phyloP scores from a whole-genome alignment of 1,139 yeast genomes.

The Candida sanyaensis region DNA sequence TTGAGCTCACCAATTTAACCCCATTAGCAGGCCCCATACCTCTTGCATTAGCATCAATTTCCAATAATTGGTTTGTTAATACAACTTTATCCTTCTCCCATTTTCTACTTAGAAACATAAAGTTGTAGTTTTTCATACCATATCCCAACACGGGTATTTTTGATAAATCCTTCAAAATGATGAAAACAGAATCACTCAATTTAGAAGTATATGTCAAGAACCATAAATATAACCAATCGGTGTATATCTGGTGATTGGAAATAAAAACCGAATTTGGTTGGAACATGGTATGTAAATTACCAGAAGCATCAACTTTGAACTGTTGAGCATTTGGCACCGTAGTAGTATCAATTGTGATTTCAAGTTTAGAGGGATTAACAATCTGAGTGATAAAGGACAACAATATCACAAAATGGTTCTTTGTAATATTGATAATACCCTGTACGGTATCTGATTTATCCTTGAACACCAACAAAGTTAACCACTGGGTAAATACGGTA shows the following conservation, averaged over 20 bases:
- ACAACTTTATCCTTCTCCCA: constrained; percentile 76
- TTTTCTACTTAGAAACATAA: constrained; percentile 78
- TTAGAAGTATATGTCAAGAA: constrained; percentile 73
- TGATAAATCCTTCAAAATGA: constrained; percentile 76
- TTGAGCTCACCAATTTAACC: constrained; percentile 32
- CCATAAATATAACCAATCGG: constrained; percentile 96
- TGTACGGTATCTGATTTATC: constrained; percentile 29
- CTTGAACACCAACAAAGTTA: constrained; percentile 31
- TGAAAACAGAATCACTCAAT: constrained; percentile 65
- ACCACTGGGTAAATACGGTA: constrained; percentile 42
- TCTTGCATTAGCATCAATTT: constrained; percentile 55
- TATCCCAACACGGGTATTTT: constrained; percentile 78
- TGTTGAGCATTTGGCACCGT: constrained; percentile 20
- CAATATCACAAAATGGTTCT: constrained; percentile 50
- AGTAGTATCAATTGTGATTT: constrained; percentile 40
- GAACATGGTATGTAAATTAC: constrained; percentile 33
- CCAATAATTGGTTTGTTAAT: constrained; percentile 56
- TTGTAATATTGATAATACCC: constrained; percentile 47
- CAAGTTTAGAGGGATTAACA: constrained; percentile 42
- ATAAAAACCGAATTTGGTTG: constrained; percentile 61
- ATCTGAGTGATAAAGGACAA: constrained; percentile 45
- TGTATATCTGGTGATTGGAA: constrained; percentile 89
- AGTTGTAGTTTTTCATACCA: constrained; percentile 82
- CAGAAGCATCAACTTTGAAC: constrained; percentile 22
- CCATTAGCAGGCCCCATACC: constrained; percentile 57